These are phyloP conservation scores for Cytospora chrysosperma DNA, from an alignment of 2,329 filamentous ascomycete genomes.

Conservation along the genomic window DNA sequence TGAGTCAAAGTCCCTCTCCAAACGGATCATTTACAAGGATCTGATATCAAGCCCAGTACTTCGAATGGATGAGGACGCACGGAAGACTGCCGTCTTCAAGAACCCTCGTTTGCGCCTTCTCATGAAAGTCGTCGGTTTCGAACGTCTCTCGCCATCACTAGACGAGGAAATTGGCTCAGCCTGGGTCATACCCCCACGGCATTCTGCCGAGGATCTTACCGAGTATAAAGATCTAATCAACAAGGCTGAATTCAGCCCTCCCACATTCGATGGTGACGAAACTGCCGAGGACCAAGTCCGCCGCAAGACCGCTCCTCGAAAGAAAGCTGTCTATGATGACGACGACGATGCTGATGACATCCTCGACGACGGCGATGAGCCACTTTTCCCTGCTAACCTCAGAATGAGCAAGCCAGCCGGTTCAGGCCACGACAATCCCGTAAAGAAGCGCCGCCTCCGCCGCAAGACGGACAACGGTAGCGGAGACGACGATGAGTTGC, in stretches of 20 bases:
- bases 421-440: constrained; percentile 48
- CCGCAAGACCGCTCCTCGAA: constrained; percentile 59
- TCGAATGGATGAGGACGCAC: constrained; percentile 62
- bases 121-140: constrained; percentile 72
- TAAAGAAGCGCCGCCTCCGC: constrained; percentile 60
- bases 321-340: constrained; percentile 66
- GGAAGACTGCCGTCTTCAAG: constrained; percentile 77
- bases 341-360: constrained; percentile 58
- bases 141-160: constrained; percentile 50
- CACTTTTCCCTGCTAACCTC: constrained; percentile 66
- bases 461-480: constrained; percentile 41
- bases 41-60: constrained; percentile 45
- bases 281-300: constrained; percentile 77
- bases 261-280: constrained; percentile 72
- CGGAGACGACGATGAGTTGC: constrained; percentile 45
- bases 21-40: no score
- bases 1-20: constrained; percentile 38
- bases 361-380: constrained; percentile 51
- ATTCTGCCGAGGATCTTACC: constrained; percentile 65
- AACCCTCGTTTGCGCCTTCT: constrained; percentile 85
- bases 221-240: constrained; percentile 71
- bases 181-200: constrained; percentile 72
- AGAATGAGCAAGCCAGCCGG: constrained; percentile 13
- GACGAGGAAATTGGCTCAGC: constrained; percentile 73
- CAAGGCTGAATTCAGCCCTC: constrained; percentile 75